Evolutionary conservation across 1,139 yeast genomes (phyloP).

Genomic region (Nakaseomyces bracarensis): DNA sequence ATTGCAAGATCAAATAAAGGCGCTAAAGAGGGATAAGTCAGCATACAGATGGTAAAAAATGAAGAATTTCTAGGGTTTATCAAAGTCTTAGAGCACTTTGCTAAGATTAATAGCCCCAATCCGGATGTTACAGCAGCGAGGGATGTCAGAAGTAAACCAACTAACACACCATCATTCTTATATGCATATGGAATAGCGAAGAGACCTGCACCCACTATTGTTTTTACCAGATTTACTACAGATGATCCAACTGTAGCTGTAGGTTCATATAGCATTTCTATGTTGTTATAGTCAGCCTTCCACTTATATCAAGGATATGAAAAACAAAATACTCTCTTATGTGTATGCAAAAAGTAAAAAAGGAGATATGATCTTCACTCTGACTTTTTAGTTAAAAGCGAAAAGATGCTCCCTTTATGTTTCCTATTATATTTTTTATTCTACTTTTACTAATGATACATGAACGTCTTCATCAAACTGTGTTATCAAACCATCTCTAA

Average conservation of each 20-base stretch:
- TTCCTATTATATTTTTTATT: too few relatives aligned
- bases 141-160: slow-evolving; percentile 57
- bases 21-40: slow-evolving; percentile 78
- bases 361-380: too few relatives aligned
- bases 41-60: slow-evolving; percentile 73
- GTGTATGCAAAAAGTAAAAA: too few relatives aligned
- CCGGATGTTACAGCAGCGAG: slow-evolving; percentile 75
- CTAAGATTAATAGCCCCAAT: slow-evolving; percentile 71
- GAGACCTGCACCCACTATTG: slow-evolving; percentile 85
- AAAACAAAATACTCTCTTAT: too few relatives aligned
- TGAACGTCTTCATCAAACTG: too few relatives aligned
- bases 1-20: slow-evolving; percentile 81
- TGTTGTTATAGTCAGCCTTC: neutral
- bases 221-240: slow-evolving; percentile 53
- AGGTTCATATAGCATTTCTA: slow-evolving; percentile 10
- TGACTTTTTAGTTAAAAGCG: too few relatives aligned
- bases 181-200: slow-evolving; percentile 89
- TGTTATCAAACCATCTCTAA: neutral
- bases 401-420: too few relatives aligned
- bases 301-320: too few relatives aligned
- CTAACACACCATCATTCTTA: slow-evolving; percentile 68
- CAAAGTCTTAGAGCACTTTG: slow-evolving; percentile 54
- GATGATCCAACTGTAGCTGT: slow-evolving; percentile 39
- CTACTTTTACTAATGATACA: too few relatives aligned
- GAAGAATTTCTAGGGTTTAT: slow-evolving; percentile 71